Conservation (phyloP, 192 early-diverging fungal species). For the Irineochytrium annulatum region DNA sequence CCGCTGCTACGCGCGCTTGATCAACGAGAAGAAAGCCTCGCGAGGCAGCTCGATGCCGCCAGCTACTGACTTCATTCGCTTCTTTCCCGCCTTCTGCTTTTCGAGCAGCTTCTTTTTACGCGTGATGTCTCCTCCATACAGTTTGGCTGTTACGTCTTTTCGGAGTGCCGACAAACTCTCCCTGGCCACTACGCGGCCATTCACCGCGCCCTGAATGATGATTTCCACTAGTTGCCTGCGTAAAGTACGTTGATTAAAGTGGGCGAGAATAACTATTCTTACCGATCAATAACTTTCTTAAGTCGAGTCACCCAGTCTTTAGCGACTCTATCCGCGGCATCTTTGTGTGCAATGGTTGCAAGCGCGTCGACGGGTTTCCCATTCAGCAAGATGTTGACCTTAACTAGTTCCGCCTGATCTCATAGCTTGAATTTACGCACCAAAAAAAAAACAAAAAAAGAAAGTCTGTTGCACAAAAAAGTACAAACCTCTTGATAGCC, state of each 20-base stretch:
- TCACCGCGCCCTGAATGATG: slow-evolving; percentile 82
- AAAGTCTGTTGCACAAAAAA: no score
- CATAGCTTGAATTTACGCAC: no score
- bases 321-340: slow-evolving; percentile 62
- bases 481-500: slow-evolving; percentile 81
- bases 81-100: slow-evolving; percentile 95
- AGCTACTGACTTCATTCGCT: slow-evolving; percentile 78
- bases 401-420: slow-evolving; percentile 85
- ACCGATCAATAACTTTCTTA: slow-evolving; percentile 69
- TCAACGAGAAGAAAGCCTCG: slow-evolving; percentile 75
- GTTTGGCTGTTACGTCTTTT: slow-evolving; percentile 94
- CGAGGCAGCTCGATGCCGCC: slow-evolving; percentile 89
- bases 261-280: not conserved
- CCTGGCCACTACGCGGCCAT: slow-evolving; percentile 78
- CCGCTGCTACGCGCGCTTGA: no score
- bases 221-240: slow-evolving; percentile 88
- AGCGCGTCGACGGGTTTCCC: slow-evolving; percentile 89
- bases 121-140: slow-evolving; percentile 94
- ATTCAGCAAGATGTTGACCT: slow-evolving; percentile 88
- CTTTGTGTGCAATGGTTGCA: slow-evolving; percentile 79
- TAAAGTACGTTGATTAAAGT: not conserved
- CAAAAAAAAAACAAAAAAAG: no score
- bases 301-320: slow-evolving; percentile 80
- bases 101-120: slow-evolving; percentile 97
- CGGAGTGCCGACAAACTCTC: slow-evolving; percentile 82